Evolutionary conservation across 345 rosid species (phyloP), one percentile per base, ranked within the genome.

Genomic region (Hypericum androsaemum): DNA sequence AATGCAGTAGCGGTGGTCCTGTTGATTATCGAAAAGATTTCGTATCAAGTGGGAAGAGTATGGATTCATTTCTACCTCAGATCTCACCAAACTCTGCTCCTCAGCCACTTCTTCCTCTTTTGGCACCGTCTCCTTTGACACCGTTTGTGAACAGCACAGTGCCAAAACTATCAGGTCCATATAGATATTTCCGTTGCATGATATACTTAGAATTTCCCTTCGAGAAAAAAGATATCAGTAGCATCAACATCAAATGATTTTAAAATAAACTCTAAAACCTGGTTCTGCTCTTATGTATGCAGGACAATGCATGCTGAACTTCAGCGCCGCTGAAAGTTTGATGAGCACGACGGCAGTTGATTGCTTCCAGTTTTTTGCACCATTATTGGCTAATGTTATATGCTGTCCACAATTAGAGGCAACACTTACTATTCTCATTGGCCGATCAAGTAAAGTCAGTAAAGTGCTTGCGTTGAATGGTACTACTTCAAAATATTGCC

Each of bases 321-420:
- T 92, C 71, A 76, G 76, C 37, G 74, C 84, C 8, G 80, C 78
- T 8, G 77, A 79, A 68, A 75, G 73, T 69, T 66, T 88, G 72
- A 79, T 88, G 81, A 77, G 77, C 51, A 76, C 77, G 53, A 85
- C 98, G 49, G 67, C 98, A 43, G 79, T 70, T 16, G 94, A 92
- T 65, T 92, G 98, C 71, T 81, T 67, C 69, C 70, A 76, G 10
- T 65, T 73, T 47, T 84, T 92, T 42, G 98, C 98, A 41, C 89
- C 96, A 2, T 59, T 82, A 60, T 64, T 88, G 61, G 96, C 98
- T 10, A 83, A 92, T 49, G 96, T 88, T 49, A 81, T 88, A 70
- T 92, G 98, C 62, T 92, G 98, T 70, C 98, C 98, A 8, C 98
- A 92, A 76, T 58, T 88, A 14, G 81, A 78, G 53, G 98, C 95